Evolutionary conservation across 306 rosid species (phyloP), one percentile per base, ranked within the genome.

Genomic region (Begonia fuchsioides): DNA sequence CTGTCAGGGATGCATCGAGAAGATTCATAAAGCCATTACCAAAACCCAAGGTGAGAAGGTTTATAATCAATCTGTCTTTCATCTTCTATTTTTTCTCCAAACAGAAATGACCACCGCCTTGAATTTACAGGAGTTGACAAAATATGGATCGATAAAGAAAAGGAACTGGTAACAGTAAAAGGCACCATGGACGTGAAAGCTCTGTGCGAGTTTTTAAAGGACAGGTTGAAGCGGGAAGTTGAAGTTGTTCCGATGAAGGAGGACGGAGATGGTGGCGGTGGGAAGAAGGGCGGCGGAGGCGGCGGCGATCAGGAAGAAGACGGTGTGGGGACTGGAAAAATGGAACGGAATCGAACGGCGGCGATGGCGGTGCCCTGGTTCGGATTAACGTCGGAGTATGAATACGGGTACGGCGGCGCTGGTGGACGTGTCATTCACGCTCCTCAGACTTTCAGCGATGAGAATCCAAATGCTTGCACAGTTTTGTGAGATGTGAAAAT

Each of bases 381-480:
- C 15, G 71, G 73, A 0, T 53, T 59, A 44, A 81, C 57, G 0
- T 32, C 44, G 50, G 70, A 66, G 1, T 44, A 50, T 38, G 76
- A 70, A 6, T 53, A 58, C 44, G 75, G 72, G n/a, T 68, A 58
- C 5, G 76, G 67, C 26, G 9, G 44, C 61, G 9, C 2, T 19
- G 69, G 69, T 3, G 72, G 63, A 7, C 44, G 63, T 7, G 55
- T 53, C n/a, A 75, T 49, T 19, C 71, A 74, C 16, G 75, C 86
- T 3, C 86, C 93, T 0, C 77, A 76, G 35, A 49, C 80, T 19
- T 83, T 87, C 49, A 87, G 86, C 15, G 96, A 83, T 0, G 96
- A 87, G 59, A 87, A 87, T 65, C 96, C 96, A 1, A 75, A 83
- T 63, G 94, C 83, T 9, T 83, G 96, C 56, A 73, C 64, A 0